Evolutionary conservation across 352 stramenopile genomes (phyloP), one percentile per base, ranked within the genome.

Genomic region (Pythium rishiriense): DNA sequence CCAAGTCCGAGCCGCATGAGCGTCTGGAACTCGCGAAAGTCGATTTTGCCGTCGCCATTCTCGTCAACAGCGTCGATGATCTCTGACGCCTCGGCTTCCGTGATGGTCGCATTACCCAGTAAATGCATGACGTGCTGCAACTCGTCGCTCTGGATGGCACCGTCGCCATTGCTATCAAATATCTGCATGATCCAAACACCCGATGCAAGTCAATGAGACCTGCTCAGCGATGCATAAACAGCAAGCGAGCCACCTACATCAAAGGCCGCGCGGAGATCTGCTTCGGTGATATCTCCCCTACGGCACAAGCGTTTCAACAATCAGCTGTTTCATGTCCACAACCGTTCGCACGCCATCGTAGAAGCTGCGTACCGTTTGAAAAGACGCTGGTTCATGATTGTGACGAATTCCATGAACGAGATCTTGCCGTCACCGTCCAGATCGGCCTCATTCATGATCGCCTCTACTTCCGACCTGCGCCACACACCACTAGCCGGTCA

Each of bases 1-100:
- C 35, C 73, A 0, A 59, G 37, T 1, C 64, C 66, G 15, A 45
- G 53, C 10, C 59, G 77, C 79, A 90, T 90, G 48, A 88, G 68
- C 8, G 66, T 56, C 26, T 81, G 80, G 45, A 97, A 97, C 62
- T 97, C 91, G 0, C 84, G 47, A 62, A 90, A 96, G 59, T 94
- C 92, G 54, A 97, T 96, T 25, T 85, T 81, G 31, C 87, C 85
- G 49, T 96, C 89, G 52, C 80, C 72, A 63, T 97, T 95, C 31
- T 72, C 81, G 62, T 97, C 91, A 0, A 91, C 86, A 0, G 75
- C 68, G 31, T 79, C 51, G 26, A 94, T 84, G 60, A 97, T 85
- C 42, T 85, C 80, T 12, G 68, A 49, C 28, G 78, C 74, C 49
- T 91, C 81, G 9, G 74, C 68, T 5, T 60, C 37, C 21, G 72